Base-by-base conservation (phyloP, 2,329 filamentous ascomycete species). In the Neospermospora avenae region DNA sequence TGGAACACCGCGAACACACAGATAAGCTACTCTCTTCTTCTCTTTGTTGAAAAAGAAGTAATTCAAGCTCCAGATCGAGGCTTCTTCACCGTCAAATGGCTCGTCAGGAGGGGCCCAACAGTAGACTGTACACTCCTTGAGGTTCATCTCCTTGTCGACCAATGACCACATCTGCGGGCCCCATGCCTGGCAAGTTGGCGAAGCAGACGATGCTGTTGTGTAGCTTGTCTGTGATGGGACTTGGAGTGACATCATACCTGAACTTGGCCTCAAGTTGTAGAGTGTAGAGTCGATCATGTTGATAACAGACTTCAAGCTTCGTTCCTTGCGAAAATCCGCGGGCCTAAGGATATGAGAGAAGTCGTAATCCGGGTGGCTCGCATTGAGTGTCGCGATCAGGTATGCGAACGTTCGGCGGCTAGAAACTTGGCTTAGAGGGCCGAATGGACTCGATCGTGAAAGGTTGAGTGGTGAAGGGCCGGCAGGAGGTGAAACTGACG, bases 31-130 rank as follows among this genome's bases (percentile, higher is more conserved):
- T 44, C 95, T 86, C 78, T 98, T 98, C 71, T 88, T 83, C 25
- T 87, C 81, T 70, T 93, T 93, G 80, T 96, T 97, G 82, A 97
- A 98, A 75, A 98, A 96, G 79, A 99, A 96, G 76, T 96, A 97
- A 74, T 98, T 93, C 64, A 93, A 82, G 53, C 90, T 92, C 93
- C 93, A 99, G 64, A 99, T 93, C 10, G 93, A 89, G 63, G 91
- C 90, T 71, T 97, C 92, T 63, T 96, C 93, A 64, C 92, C 92
- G 68, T 93, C 89, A 69, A 96, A 96, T 0, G 92, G 91, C 71
- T 96, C 93, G 63, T 93, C 90, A 42, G 91, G 88, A 0, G 95
- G 95, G 55, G 89, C 85, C 77, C 96, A 99, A 58, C 88, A 89
- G 74, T 96, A 98, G 63, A 93, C 86, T 58, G 87, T 88, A 77